Base-by-base conservation (phyloP, 2,329 filamentous ascomycete genomes). In the Aspergillus ibericus region DNA sequence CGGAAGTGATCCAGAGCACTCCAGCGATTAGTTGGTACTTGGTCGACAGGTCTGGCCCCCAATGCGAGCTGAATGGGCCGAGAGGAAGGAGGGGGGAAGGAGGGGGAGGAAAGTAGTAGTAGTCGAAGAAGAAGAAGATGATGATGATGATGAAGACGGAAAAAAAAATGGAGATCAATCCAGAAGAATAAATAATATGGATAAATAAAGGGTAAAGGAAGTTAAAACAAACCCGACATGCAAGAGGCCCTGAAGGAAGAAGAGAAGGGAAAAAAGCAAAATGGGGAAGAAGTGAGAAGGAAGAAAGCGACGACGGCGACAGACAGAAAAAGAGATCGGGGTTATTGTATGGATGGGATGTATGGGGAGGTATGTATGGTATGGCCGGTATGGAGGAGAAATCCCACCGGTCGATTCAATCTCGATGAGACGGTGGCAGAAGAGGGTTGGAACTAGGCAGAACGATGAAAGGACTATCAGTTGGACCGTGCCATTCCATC, bases 101-200 rank as follows among this genome's bases (percentile, higher is more conserved):
- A 53, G 16, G 54, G 47, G 22, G 58, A 56, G 48, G 56, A 60
- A 59, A 60, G 54, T 60, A 55, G 53, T 60, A 61, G 58, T 77
- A 81, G 80, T 36, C 53, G 53, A 44, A 36, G 34, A 47, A 49
- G 46, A 20, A 40, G 47, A 32, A 9, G 47, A 36, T 16, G 27
- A 40, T 40, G 20, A 15, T 13, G 44, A 47, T 9, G 15, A 27
- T 29, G 42, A 35, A 27, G 25, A 27, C 15, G 10, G n/a, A 42
- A 10, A 42, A 20, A 12, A 42, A 18, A 42, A 42, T 13, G 38
- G 20, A 13, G 7, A 15, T 42, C 38, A 42, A 42, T 10, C 16
- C 18, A 48, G 42, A 58, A 46, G 53, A 48, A 34, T 8, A 42
- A 54, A 47, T 54, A 29, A 42, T 49, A 48, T 57, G 54, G 51